Conservation (phyloP, 768 basidiomycete species). For the Punctularia strigosozonata region DNA sequence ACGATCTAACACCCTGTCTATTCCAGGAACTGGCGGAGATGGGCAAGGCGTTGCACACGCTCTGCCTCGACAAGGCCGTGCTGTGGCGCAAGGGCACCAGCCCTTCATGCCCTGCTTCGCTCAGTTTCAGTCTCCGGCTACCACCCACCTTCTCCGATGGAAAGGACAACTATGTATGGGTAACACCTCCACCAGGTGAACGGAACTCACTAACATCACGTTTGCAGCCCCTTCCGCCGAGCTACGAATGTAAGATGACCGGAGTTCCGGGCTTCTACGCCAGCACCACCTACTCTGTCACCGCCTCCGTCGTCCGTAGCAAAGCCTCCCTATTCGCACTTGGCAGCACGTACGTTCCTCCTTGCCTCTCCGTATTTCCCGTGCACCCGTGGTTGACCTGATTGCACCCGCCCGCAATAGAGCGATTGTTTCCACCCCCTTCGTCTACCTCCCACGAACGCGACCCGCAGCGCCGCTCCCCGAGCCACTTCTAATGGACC, state of each 20-base stretch:
- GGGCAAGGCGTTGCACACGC: constrained; percentile 38
- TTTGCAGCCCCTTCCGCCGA: constrained; percentile 60
- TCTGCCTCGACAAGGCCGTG: constrained; percentile 38
- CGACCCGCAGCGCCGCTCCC: constrained; percentile 46
- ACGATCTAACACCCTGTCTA: too few relatives aligned
- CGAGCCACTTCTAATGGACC: constrained; percentile 21
- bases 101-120: constrained; percentile 34
- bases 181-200: constrained; percentile 3
- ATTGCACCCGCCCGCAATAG: too few relatives aligned
- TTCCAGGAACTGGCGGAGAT: constrained; percentile 60
- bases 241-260: constrained; percentile 51
- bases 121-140: constrained; percentile 44
- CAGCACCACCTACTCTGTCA: constrained; percentile 48
- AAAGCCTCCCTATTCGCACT: constrained; percentile 43
- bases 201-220: neutral
- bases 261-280: constrained; percentile 67
- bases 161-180: constrained; percentile 44
- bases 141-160: constrained; percentile 48
- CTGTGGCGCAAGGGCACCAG: constrained; percentile 47
- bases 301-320: constrained; percentile 38
- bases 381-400: neutral
- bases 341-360: constrained; percentile 35
- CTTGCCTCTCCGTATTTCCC: neutral
- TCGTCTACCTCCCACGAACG: constrained; percentile 55
- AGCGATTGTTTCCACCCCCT: constrained; percentile 48